These are phyloP conservation scores for Periconia sp. DNA, from an alignment of 2,329 filamentous ascomycete genomes.

Conservation along the genomic window DNA sequence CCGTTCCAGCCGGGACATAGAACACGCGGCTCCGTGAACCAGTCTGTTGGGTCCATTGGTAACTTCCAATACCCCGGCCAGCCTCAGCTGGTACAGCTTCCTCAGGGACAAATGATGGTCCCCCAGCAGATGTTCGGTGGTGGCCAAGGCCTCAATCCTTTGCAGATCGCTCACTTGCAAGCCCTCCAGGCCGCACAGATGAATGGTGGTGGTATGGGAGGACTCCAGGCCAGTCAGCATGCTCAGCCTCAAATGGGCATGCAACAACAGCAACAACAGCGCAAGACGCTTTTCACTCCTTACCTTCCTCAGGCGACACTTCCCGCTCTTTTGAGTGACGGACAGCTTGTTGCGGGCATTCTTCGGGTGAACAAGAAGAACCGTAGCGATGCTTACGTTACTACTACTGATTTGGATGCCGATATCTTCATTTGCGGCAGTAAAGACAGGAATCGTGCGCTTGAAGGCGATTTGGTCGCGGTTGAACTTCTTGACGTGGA, in stretches of 20 bases:
- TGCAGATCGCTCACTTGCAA: constrained; percentile 90
- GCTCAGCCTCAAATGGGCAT: constrained; percentile 66
- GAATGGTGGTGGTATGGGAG: constrained; percentile 72
- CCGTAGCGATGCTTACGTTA: constrained; percentile 96
- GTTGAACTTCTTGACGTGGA: constrained; percentile 97
- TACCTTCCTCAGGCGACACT: constrained; percentile 95
- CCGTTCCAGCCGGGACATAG: constrained; percentile 94
- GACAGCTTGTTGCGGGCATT: constrained; percentile 93
- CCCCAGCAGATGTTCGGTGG: constrained; percentile 80
- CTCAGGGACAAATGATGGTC: constrained; percentile 81
- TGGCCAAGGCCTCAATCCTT: constrained; percentile 83
- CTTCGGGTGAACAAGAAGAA: constrained; percentile 99
- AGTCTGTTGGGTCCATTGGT: constrained; percentile 80
- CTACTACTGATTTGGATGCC: constrained; percentile 90
- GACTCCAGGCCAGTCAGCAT: constrained; percentile 73
- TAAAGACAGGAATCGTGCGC: constrained; percentile 95
- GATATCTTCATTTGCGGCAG: constrained; percentile 99
- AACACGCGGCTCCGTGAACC: constrained; percentile 80
- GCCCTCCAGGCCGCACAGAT: constrained; percentile 89
- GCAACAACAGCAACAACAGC: constrained; percentile 83
- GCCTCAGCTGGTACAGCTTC: constrained; percentile 84
- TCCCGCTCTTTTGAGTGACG: constrained; percentile 86
- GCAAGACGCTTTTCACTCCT: constrained; percentile 97
- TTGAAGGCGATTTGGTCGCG: constrained; percentile 94
- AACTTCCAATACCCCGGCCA: constrained; percentile 89